Conservation (phyloP, 176 grass and related monocot genomes). For the Oryza longistaminata region DNA sequence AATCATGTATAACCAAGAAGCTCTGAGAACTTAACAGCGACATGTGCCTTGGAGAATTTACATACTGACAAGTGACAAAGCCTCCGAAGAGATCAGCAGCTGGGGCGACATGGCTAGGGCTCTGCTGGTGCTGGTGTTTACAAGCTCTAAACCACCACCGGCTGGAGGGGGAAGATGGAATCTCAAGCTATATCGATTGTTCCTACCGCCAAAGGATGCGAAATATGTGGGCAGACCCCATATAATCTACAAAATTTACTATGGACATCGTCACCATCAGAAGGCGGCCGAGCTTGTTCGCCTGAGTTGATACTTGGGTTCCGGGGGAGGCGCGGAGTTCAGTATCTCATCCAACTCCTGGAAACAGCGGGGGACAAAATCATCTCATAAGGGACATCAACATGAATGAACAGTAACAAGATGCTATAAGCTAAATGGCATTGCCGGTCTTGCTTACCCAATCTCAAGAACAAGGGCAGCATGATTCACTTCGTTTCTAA, state of each 20-base stretch:
- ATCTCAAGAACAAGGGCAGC: constrained; percentile 14
- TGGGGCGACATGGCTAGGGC: constrained; percentile 28
- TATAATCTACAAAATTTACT: constrained; percentile 68
- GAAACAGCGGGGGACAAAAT: not conserved
- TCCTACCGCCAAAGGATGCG: constrained; percentile 22
- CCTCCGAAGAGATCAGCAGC: constrained; percentile 17
- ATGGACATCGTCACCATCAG: constrained; percentile 42
- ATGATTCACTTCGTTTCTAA: constrained; percentile 14
- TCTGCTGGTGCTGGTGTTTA: constrained; percentile 37
- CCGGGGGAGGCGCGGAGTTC: constrained; percentile 39
- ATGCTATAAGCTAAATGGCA: not conserved
- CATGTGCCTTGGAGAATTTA: constrained; percentile 39
- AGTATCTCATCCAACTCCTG: constrained; percentile 87
- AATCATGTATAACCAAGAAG: constrained; percentile 21
- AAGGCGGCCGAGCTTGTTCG: constrained; percentile 63
- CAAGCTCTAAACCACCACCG: constrained; percentile 23
- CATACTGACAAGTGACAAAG: constrained; percentile 26
- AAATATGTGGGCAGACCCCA: constrained; percentile 32
- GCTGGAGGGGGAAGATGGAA: constrained; percentile 7
- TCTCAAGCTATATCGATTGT: constrained; percentile 45
- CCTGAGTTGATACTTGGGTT: constrained; percentile 72
- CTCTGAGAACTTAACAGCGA: constrained; percentile 7
- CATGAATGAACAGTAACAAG: not conserved
- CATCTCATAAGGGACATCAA: not conserved
- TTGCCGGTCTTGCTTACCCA: not conserved